Evolutionary conservation across 176 grass and related monocot genomes (phyloP), one percentile per base, ranked within the genome.

Genomic region (Raddia guianensis): DNA sequence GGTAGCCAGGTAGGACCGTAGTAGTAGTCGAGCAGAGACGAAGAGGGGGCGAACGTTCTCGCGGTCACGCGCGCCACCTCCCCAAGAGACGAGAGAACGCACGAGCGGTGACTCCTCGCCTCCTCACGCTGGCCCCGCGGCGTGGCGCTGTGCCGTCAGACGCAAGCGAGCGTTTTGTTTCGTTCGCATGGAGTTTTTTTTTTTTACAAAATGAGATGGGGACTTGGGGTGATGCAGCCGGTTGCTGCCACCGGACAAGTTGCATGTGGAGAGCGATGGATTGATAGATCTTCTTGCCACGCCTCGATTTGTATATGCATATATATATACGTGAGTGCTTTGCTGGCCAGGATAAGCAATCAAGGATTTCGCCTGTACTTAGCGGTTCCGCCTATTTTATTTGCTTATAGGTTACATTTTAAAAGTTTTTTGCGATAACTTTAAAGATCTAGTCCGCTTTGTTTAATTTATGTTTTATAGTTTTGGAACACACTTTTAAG

Each of bases 41-140:
- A 74, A 85, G 87, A 52, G 13, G 49, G 6, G 66, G 5, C 71
- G 83, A 89, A 89, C 78, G 21, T 89, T 89, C 83, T 48, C 34
- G 64, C 64, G 34, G 34, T 14, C 47, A 47, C 75, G 46, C 27
- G 27, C 27, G 27, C 27, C 27, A 27, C 27, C 27, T 27, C 53
- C 6, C 53, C 45, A 21, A 55, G 46, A 70, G 46, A 12, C 27
- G 27, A 27, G 27, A 45, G 7, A 52, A 49, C 62, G 35, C 81
- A 61, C 58, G 56, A 47, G 62, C 10, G 9, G 51, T 37, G 62
- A 68, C 62, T 47, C 79, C 14, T 2, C 47, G 33, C 12, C 51
- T 10, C 0, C 16, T 42, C 12, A 49, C 59, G 49, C 54, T 40
- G 32, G 46, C 34, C 19, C 34, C 19, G 21, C 68, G 58, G 68